Conservation (phyloP, 345 rosid genomes). For the Acer campestre region DNA sequence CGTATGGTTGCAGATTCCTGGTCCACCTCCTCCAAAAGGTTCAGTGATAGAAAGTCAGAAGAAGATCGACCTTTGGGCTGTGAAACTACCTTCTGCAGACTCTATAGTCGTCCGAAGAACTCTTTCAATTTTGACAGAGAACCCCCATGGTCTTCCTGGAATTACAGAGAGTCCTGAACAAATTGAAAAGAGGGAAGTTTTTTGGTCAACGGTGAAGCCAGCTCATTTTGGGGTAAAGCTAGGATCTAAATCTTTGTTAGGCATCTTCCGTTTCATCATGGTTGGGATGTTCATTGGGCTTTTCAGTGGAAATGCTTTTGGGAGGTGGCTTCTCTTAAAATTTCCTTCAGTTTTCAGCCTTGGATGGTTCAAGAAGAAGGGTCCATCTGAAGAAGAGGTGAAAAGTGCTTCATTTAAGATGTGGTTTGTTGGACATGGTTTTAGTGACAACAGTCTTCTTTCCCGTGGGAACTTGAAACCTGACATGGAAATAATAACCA, state of each 20-base stretch:
- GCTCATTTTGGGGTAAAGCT: constrained; percentile 30
- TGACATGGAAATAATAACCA: constrained; percentile 68
- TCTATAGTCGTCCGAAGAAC: constrained; percentile 43
- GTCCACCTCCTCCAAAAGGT: constrained; percentile 64
- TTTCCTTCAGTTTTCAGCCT: constrained; percentile 86
- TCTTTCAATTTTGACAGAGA: constrained; percentile 47
- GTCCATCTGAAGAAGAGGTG: constrained; percentile 80
- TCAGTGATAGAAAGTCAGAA: constrained; percentile 63
- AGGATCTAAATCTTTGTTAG: constrained; percentile 60
- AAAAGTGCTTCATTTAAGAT: constrained; percentile 43
- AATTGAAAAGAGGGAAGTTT: constrained; percentile 54
- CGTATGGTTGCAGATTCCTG: constrained; percentile 64
- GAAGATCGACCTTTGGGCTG: constrained; percentile 74
- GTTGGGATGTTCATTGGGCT: constrained; percentile 68
- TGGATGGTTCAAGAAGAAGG: constrained; percentile 77
- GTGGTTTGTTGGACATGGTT: constrained; percentile 89
- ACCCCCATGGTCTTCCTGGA: constrained; percentile 75
- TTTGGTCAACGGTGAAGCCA: constrained; percentile 74
- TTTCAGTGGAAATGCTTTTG: constrained; percentile 51
- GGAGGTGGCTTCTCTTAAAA: constrained; percentile 79
- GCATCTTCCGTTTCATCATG: constrained; percentile 44
- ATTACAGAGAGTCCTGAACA: constrained; percentile 60
- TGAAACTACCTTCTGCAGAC: constrained; percentile 86
- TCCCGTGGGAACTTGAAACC: constrained; percentile 50
- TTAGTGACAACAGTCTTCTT: constrained; percentile 45